These are phyloP conservation scores for Vitis riparia DNA, from an alignment of 164 flowering plant species.

Conservation along the genomic window DNA sequence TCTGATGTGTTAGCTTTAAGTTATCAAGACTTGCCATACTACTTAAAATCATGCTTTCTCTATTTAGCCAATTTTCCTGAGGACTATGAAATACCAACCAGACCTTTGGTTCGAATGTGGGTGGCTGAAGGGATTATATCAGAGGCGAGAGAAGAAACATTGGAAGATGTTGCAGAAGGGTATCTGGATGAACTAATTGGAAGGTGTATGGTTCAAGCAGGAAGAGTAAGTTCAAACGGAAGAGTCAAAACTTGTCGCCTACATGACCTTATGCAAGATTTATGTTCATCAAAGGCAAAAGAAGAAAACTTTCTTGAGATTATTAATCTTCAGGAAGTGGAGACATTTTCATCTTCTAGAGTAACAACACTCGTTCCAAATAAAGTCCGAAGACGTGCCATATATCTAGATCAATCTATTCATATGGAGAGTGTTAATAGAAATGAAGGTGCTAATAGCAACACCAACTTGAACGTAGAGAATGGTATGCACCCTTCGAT, in stretches of 20 bases:
- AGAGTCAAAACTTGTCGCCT: slow-evolving; percentile 20
- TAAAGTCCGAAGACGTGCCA: slow-evolving; percentile 14
- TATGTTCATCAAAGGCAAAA: slow-evolving; percentile 22
- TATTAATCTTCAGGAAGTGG: neutral
- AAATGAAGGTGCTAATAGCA: too few relatives aligned
- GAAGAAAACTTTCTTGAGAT: slow-evolving; percentile 19
- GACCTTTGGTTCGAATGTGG: slow-evolving; percentile 24
- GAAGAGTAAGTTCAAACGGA: neutral
- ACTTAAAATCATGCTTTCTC: slow-evolving; percentile 37
- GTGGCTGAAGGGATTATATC: slow-evolving; percentile 34
- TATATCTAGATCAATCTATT: neutral
- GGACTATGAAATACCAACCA: slow-evolving; percentile 12
- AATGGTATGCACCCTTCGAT: too few relatives aligned
- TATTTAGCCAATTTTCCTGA: slow-evolving; percentile 30
- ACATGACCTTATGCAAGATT: slow-evolving; percentile 35
- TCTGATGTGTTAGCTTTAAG: slow-evolving; percentile 20
- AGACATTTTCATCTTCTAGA: neutral
- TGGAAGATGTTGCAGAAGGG: slow-evolving; percentile 30
- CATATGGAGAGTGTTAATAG: too few relatives aligned
- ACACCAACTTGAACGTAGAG: too few relatives aligned
- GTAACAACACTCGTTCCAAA: neutral
- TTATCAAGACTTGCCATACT: slow-evolving; percentile 30
- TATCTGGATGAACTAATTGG: slow-evolving; percentile 17
- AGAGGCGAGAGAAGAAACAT: neutral
- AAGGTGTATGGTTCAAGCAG: slow-evolving; percentile 27